phyloP scores from a whole-genome alignment of 257 asterid genomes.

The Striga asiatica region DNA sequence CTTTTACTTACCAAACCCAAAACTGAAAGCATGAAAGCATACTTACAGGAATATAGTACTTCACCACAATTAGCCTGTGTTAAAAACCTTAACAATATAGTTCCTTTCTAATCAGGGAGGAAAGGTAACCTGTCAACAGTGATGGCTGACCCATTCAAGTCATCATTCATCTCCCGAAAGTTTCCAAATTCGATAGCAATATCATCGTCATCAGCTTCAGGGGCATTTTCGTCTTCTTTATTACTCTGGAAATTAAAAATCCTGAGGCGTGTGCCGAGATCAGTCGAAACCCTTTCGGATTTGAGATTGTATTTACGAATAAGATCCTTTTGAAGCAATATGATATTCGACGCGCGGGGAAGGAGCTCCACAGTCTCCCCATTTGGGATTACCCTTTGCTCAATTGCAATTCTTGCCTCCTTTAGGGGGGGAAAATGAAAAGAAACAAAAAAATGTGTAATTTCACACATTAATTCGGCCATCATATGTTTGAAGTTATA shows the following conservation, averaged over 20 bases:
- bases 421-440: too few species aligned
- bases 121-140: slow-evolving; percentile 53
- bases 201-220: slow-evolving; percentile 24
- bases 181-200: slow-evolving; percentile 24
- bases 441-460: too few species aligned
- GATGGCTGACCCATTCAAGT: slow-evolving; percentile 47
- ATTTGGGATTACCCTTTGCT: slow-evolving; percentile 72
- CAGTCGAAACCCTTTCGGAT: slow-evolving; percentile 64
- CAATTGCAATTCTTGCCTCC: slow-evolving; percentile 90
- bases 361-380: slow-evolving; percentile 78
- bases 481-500: too few species aligned
- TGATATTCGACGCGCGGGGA: slow-evolving; percentile 60
- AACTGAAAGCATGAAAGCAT: too few species aligned
- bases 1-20: too few species aligned
- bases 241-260: slow-evolving; percentile 48
- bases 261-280: slow-evolving; percentile 42
- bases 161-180: slow-evolving; percentile 22
- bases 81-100: too few species aligned
- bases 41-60: too few species aligned
- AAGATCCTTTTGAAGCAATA: slow-evolving; percentile 81
- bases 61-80: too few species aligned
- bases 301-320: slow-evolving; percentile 68
- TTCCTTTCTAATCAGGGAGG: slow-evolving; percentile 49
- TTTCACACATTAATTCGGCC: neutral
- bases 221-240: slow-evolving; percentile 25